Base-by-base conservation (phyloP, 768 basidiomycete genomes). In the Gymnopilus junonius region DNA sequence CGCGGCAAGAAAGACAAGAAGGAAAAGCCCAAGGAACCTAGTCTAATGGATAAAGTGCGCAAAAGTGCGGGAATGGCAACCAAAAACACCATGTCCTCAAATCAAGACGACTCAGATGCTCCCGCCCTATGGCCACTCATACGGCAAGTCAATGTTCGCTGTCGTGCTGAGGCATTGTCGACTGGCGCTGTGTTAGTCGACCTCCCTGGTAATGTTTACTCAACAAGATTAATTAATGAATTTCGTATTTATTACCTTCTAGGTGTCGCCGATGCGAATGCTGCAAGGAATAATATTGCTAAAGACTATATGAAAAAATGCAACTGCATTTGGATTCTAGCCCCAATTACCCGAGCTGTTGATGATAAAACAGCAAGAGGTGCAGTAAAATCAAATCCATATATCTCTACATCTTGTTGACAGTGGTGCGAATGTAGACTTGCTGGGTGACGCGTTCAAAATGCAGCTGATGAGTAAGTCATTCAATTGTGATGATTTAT, bases 271-370 rank as follows among this genome's bases (percentile, higher is more conserved):
- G 87, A 89, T 69, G 85, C 86, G 17, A 89, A 89, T 69, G 85
- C 85, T 11, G 87, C 87, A 14, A 76, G 87, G 58, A 85, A 85
- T 69, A 83, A 76, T 51, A 88, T 89, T 45, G 86, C 87, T 2
- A 87, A 87, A 69, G 80, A 84, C 31, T 88, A 88, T 70, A 87
- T 88, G 86, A 88, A 88, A 70, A 87, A 84, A 59, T 85, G 83
- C 56, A 77, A 85, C 50, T 86, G 84, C 58, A 82, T 88, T 35
- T 89, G 87, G 87, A 86, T 88, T 66, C 70, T 88, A n/a, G 87
- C 87, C 2, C 87, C 87, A 3, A 88, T 88, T 51, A 85, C 82
- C 32, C 69, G 87, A 15, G 87, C 87, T 37, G 87, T 89, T 1
- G 86, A 88, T 64, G 87, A 87, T 65, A 87, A 87, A 73, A 85